Base-by-base conservation (phyloP, 768 basidiomycete genomes). In the Pholiota conissans region DNA sequence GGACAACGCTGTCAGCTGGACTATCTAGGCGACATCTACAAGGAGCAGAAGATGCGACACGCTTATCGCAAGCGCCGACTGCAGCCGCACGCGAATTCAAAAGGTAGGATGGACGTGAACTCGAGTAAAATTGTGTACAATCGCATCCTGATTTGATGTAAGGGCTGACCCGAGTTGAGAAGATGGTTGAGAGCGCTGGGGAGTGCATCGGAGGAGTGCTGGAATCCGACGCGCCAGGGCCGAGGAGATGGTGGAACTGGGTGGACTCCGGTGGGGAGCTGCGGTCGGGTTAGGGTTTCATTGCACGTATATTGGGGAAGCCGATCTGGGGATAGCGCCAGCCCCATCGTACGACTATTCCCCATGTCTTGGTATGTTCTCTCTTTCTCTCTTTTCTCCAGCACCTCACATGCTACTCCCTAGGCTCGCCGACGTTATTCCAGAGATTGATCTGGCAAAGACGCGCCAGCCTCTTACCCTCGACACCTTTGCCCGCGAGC, bases 381-480 rank as follows among this genome's bases (percentile, higher is more conserved):
- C n/a, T 4, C 18, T 20, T 10, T 50, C 16, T 20, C 28, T 30
- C 28, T 49, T 18, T 30, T 26, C 20, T 2, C 16, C n/a, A 30
- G n/a, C 9, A 9, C 10, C 28, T 30, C 7, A 18, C n/a, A 50
- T 29, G 29, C 11, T 18, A 9, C 30, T 13, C 18, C 8, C 45
- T 22, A 29, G 20, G 26, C 37, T 39, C 47, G 9, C 45, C 30
- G 30, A 24, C 47, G 10, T 56, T 26, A 42, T 49, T 9, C 55
- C 55, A 29, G 40, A 54, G 29, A 46, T 46, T 13, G 34, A 56
- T 39, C 16, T 50, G 27, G 66, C 71, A 27, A 55, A 68, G 20
- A 65, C 65, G 48, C 73, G 78, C 48, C 65, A 67, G 28, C 71
- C 80, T 5, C 50, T 82, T 20, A 73, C 71, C 3, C 26, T 60